Evolutionary conservation across 2,329 filamentous ascomycete genomes (phyloP).

Genomic region (Colletotrichum higginsianum): DNA sequence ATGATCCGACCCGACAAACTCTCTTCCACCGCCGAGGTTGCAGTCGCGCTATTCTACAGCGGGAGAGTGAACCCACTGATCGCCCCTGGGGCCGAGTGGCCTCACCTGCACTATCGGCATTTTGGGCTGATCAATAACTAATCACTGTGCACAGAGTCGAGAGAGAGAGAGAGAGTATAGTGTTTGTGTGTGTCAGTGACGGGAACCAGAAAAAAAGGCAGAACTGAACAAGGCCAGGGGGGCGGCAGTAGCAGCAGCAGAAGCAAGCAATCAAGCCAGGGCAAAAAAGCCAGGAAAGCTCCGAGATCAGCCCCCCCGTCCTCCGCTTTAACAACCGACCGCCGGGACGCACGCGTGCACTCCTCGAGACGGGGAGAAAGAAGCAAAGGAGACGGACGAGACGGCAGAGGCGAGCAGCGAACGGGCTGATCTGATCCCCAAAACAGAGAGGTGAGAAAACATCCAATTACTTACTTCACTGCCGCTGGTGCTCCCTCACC

Average conservation of each 20-base stretch:
- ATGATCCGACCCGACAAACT: conserved; percentile 27
- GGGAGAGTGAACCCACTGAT: conserved; percentile 43
- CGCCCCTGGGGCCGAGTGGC: conserved; percentile 39
- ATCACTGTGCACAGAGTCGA: conserved; percentile 9
- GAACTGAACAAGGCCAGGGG: not conserved
- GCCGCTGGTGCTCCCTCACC: not conserved
- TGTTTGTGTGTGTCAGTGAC: not conserved
- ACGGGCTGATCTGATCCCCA: conserved; percentile 28
- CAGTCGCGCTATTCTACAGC: conserved; percentile 42
- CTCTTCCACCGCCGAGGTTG: conserved; percentile 39
- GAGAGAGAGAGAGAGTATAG: conserved; percentile 17
- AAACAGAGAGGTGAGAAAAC: conserved; percentile 15
- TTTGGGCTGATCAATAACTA: conserved; percentile 41
- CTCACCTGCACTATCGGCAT: conserved; percentile 43
- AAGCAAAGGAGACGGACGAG: conserved; percentile 8
- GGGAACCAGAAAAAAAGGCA: conserved; percentile 16
- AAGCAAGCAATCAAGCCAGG: not conserved
- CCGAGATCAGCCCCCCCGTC: conserved; percentile 26
- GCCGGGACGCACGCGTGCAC: conserved; percentile 19
- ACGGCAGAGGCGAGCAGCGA: not conserved
- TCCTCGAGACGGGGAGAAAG: not conserved
- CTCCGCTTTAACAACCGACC: not conserved
- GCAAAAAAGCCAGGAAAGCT: conserved; percentile 31
- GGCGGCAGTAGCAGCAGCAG: not conserved
- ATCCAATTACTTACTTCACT: not conserved